Percentiles rank a stretch among this genome's conserved stretches.
Conservation (phyloP, 2,329 filamentous ascomycete genomes). For the Didymellaceae sp. region DNA sequence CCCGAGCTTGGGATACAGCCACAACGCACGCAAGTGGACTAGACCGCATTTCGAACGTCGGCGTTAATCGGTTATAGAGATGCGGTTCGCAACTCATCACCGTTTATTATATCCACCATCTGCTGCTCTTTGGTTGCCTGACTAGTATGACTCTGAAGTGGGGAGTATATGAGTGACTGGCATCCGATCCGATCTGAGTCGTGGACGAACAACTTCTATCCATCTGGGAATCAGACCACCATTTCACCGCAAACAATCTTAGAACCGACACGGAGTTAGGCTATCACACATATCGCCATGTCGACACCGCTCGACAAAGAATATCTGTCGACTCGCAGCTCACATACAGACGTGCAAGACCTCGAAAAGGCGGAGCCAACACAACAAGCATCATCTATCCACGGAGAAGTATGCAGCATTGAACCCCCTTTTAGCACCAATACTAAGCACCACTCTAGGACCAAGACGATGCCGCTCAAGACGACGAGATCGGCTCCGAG, state of each 20-base stretch:
- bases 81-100: not conserved
- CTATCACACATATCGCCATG: constrained; percentile 21
- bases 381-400: constrained; percentile 1
- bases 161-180: not conserved
- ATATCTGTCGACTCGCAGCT: constrained; percentile 32
- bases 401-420: not conserved
- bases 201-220: not conserved
- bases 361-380: constrained; percentile 25
- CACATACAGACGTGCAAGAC: constrained; percentile 25
- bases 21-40: constrained; percentile 1
- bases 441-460: constrained; percentile 10
- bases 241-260: not conserved
- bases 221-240: not conserved
- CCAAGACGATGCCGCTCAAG: constrained; percentile 7
- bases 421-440: not conserved
- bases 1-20: constrained; percentile 16
- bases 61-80: constrained; percentile 16
- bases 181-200: not conserved
- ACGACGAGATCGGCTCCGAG: constrained; percentile 31
- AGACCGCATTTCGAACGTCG: not conserved
- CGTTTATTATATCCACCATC: not conserved
- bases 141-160: not conserved
- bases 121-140: not conserved
- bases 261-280: not conserved
- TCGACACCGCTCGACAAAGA: constrained; percentile 23